A percentile compares a stretch with the other conserved stretches of the same genome.
Evolutionary conservation across 2,329 filamentous ascomycete genomes (phyloP).

Genomic region (Pseudopithomyces maydicus): DNA sequence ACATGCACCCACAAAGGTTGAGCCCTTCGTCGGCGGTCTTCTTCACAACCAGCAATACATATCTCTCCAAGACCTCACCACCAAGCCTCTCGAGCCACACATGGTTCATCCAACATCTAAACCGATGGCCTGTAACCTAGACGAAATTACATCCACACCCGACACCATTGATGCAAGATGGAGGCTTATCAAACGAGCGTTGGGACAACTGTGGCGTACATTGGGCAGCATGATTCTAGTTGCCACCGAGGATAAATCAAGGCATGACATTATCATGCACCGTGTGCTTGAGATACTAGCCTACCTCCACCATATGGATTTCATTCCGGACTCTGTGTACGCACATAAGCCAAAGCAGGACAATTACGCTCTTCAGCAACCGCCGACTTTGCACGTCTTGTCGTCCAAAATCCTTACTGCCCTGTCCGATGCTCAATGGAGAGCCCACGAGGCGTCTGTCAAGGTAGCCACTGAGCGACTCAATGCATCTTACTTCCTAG

Average conservation of each 20-base stretch:
- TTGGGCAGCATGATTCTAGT: constrained; percentile 53
- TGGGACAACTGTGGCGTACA: constrained; percentile 54
- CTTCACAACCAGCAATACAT: constrained; percentile 19
- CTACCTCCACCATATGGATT: constrained; percentile 52
- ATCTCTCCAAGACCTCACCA: constrained; percentile 31
- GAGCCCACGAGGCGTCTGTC: constrained; percentile 49
- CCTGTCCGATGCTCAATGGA: constrained; percentile 57
- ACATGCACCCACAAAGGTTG: constrained; percentile 15
- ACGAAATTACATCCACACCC: constrained; percentile 31
- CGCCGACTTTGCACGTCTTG: constrained; percentile 54
- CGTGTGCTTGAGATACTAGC: constrained; percentile 56
- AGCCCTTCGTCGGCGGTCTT: constrained; percentile 21
- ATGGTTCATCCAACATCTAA: constrained; percentile 6
- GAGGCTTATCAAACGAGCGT: constrained; percentile 36
- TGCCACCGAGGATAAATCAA: constrained; percentile 29
- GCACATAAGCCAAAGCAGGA: constrained; percentile 42
- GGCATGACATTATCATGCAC: constrained; percentile 42
- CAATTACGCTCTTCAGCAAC: constrained; percentile 49
- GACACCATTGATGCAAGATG: constrained; percentile 27
- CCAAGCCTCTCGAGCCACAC: constrained; percentile 23
- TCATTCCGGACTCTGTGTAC: constrained; percentile 55
- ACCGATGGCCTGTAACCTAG: constrained; percentile 23
- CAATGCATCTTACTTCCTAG: constrained; percentile 47
- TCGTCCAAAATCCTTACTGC: constrained; percentile 56
- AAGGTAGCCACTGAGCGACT: constrained; percentile 31